These are phyloP conservation scores for Hericium alpestre DNA, from an alignment of 768 basidiomycete species.

Conservation along the genomic window DNA sequence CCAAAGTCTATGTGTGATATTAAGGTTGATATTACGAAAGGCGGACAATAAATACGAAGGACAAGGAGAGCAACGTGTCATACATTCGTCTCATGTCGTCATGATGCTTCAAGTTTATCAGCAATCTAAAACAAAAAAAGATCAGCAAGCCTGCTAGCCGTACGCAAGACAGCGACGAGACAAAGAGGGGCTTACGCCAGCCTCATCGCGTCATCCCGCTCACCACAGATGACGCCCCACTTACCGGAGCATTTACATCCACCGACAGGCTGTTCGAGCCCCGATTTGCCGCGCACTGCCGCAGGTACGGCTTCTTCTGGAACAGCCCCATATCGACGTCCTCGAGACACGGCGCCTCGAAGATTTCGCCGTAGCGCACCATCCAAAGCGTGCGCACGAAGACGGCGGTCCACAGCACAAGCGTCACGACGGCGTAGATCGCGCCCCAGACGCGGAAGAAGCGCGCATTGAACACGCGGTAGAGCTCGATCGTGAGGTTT, in stretches of 20 bases:
- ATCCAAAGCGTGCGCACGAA: constrained; percentile 30
- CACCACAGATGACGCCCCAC: not conserved
- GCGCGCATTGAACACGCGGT: constrained; percentile 35
- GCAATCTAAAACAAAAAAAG: no score
- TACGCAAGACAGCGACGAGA: no score
- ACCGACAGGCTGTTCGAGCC: not conserved
- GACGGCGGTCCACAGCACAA: constrained; percentile 44
- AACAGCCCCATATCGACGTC: constrained; percentile 15
- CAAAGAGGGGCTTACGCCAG: no score
- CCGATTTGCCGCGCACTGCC: not conserved
- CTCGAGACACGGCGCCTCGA: constrained; percentile 32
- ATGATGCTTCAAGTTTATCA: no score
- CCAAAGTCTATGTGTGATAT: no score
- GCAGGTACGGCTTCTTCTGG: not conserved
- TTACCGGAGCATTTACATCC: not conserved
- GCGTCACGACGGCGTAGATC: constrained; percentile 38
- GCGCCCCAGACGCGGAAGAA: constrained; percentile 52
- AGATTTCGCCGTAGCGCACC: constrained; percentile 28
- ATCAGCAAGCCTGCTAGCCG: no score
- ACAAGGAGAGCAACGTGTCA: no score
- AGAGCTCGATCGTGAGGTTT: constrained; percentile 47
- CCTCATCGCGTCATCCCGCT: no score
- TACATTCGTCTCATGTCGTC: no score
- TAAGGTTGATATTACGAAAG: no score
- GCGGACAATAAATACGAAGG: no score